Evolutionary conservation across 1,139 yeast species (phyloP).

Genomic region (Meyerozyma carpophila): DNA sequence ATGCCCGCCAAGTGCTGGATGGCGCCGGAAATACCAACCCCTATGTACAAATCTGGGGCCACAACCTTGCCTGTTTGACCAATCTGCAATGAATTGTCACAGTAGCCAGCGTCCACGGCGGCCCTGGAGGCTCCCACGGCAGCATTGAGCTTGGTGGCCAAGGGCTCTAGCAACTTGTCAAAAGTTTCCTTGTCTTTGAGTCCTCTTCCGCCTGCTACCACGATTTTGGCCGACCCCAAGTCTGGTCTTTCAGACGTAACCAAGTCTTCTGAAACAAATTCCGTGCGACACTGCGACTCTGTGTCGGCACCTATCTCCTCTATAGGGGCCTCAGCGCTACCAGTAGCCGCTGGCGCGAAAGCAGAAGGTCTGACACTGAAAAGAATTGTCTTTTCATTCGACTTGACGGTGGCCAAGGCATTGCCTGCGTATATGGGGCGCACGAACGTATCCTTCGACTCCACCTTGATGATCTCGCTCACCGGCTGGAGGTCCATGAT

Average conservation of each 20-base stretch:
- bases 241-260: conserved; percentile 87
- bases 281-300: conserved; percentile 30
- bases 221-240: conserved; percentile 71
- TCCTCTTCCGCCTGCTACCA: conserved; percentile 94
- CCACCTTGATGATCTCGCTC: conserved; percentile 70
- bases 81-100: conserved; percentile 95
- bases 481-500: conserved; percentile 82
- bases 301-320: conserved; percentile 40
- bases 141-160: conserved; percentile 81
- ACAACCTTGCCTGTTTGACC: conserved; percentile 98
- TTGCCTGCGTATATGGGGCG: conserved; percentile 98
- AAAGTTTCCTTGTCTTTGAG: conserved; percentile 86
- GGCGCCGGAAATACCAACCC: conserved; percentile 95
- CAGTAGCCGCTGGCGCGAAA: conserved; percentile 52
- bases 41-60: conserved; percentile 91
- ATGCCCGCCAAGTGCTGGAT: conserved; percentile 98
- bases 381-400: conserved; percentile 60
- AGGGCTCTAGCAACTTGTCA: conserved; percentile 70
- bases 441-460: conserved; percentile 64
- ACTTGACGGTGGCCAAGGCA: conserved; percentile 77
- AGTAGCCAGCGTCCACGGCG: conserved; percentile 93
- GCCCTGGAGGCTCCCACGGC: conserved; percentile 98
- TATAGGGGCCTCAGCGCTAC: conserved; percentile 36
- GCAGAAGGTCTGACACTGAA: conserved; percentile 83
- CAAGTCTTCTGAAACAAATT: conserved; percentile 69